phyloP scores from a whole-genome alignment of 2,329 filamentous ascomycete genomes.

The Phoma sp. region DNA sequence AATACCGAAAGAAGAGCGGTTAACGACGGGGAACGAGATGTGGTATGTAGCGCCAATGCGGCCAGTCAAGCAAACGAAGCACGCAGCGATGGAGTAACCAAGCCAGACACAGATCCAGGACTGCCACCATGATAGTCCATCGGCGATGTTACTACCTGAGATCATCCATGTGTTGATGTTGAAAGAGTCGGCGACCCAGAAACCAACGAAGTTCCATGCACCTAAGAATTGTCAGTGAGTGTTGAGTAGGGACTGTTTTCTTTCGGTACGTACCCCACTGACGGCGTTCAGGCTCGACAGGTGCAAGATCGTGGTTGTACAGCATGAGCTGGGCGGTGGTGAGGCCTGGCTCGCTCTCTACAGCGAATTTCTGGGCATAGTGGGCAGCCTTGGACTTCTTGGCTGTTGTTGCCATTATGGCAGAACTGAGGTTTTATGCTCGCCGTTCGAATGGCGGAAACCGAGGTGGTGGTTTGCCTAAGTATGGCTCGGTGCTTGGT shows the following conservation, averaged over 20 bases:
- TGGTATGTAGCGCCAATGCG: slow-evolving; percentile 88
- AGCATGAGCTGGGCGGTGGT: slow-evolving; percentile 83
- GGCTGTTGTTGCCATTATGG: slow-evolving; percentile 53
- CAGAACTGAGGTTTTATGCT: slow-evolving; percentile 1
- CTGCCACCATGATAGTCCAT: slow-evolving; percentile 88
- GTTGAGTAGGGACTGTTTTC: neutral
- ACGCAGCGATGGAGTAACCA: slow-evolving; percentile 78
- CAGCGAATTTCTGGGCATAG: slow-evolving; percentile 67
- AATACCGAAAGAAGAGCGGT: slow-evolving; percentile 80
- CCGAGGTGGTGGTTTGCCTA: slow-evolving; percentile 26
- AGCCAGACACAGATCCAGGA: slow-evolving; percentile 78
- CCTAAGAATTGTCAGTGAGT: slow-evolving; percentile 1
- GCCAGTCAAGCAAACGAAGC: slow-evolving; percentile 74
- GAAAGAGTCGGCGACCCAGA: slow-evolving; percentile 49
- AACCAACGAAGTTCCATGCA: slow-evolving; percentile 17
- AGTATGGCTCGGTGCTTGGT: slow-evolving; percentile 31
- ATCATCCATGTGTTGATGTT: slow-evolving; percentile 89
- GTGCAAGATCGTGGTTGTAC: slow-evolving; percentile 80
- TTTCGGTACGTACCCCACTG: slow-evolving; percentile 68
- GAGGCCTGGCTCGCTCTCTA: slow-evolving; percentile 77
- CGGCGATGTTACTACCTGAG: slow-evolving; percentile 78
- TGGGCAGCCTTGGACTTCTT: slow-evolving; percentile 47
- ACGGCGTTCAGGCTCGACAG: slow-evolving; percentile 76
- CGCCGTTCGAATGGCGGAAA: slow-evolving; percentile 26
- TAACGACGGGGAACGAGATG: slow-evolving; percentile 84